Conservation (phyloP, 2,329 filamentous ascomycete species). For the Penicillium oxalicum region DNA sequence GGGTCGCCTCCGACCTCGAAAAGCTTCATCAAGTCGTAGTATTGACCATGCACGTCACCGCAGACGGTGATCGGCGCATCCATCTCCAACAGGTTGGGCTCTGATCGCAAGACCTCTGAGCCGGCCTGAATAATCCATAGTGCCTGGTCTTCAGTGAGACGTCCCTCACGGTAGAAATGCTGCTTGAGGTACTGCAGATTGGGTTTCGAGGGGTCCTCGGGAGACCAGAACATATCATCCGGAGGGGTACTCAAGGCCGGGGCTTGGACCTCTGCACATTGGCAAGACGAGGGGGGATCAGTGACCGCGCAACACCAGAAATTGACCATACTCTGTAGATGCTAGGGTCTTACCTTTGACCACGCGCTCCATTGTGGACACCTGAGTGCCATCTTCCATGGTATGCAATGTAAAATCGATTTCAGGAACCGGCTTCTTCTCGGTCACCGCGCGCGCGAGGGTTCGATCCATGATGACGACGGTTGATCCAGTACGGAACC, state of each 20-base stretch:
- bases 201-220: constrained; percentile 78
- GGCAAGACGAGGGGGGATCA: constrained; percentile 11
- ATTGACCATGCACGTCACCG: constrained; percentile 96
- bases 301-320: constrained; percentile 4
- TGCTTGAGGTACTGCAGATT: constrained; percentile 93
- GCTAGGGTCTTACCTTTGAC: constrained; percentile 75
- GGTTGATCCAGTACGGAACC: constrained; percentile 3
- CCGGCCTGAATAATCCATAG: constrained; percentile 89
- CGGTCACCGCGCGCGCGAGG: constrained; percentile 80
- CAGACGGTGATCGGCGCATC: constrained; percentile 98
- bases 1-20: constrained; percentile 98
- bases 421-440: constrained; percentile 93
- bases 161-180: constrained; percentile 96
- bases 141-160: constrained; percentile 93
- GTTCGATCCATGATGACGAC: constrained; percentile 36
- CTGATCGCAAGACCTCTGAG: constrained; percentile 76
- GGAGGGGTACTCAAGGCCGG: constrained; percentile 88
- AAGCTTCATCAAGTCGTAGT: constrained; percentile 99
- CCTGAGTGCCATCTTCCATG: constrained; percentile 94
- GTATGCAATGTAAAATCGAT: constrained; percentile 98
- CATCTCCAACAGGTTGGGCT: constrained; percentile 98
- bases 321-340: constrained; percentile 5
- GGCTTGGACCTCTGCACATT: constrained; percentile 78
- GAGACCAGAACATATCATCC: constrained; percentile 90
- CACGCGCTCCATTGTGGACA: constrained; percentile 91